Base-by-base conservation (phyloP, 2,329 filamentous ascomycete genomes). In the Stagonosporopsis rhizophila region DNA sequence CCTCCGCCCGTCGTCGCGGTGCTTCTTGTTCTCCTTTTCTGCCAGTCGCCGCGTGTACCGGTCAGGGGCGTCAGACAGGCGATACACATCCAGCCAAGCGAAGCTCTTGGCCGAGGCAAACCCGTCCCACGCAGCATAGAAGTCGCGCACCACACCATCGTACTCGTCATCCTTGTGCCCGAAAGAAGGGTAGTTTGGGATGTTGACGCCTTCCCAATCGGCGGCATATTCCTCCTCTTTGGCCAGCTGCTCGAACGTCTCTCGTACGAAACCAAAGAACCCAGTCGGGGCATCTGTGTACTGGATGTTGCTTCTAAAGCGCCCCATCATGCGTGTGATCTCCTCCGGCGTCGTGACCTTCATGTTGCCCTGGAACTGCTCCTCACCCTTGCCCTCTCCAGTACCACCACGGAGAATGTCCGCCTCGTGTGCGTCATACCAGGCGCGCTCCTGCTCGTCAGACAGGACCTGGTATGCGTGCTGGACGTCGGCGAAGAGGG, bases 371-470 rank as follows among this genome's bases (percentile, higher is more conserved):
- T 89, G 87, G 64, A 86, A 87, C 51, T 85, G 81, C 32, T 81
- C 82, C 42, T 78, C 77, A 19, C 77, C 78, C 63, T 56, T 76
- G 19, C 64, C 70, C 23, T 76, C 79, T 28, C 80, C 80, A 50
- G 87, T 85, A 54, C 85, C 82, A 35, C 88, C 89, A 27, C 85
- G 84, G 60, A 98, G 79, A 59, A 98, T 96, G 46, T 90, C 87
- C 65, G 92, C 88, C 58, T 92, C 89, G 73, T 99, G 95, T 2
- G 92, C 92, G 77, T 99, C 94, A 79, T 99, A 99, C 95, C 95
- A 99, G 28, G 93, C 89, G 66, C 95, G 87, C 75, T 99, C 95
- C 74, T 99, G 94, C 11, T 92, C 88, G 74, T 99, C 95, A 1
- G 93, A 96, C 1, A 99, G 85, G n/a, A 99, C 87, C 75, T 98